Evolutionary conservation across 805 yeast species (phyloP).

Genomic region (Pichia nanzhaoensis): DNA sequence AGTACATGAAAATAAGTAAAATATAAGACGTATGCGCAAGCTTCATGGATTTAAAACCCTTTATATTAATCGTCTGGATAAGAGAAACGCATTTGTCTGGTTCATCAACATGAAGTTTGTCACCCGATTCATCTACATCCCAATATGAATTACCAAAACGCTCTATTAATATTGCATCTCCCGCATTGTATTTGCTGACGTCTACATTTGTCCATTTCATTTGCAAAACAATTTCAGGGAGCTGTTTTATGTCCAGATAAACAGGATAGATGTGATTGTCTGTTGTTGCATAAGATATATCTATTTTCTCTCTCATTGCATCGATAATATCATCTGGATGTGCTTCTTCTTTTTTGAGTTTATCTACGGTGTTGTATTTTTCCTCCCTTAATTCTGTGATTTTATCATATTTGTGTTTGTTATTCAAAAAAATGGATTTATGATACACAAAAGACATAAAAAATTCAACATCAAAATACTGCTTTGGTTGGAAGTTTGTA

Average conservation of each 20-base stretch:
- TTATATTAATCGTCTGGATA: constrained; percentile 11
- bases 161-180: constrained; percentile 51
- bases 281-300: constrained; percentile 27
- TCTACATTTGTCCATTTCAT: constrained; percentile 34
- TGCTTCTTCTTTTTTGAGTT: constrained; percentile 39
- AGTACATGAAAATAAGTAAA: not conserved
- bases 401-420: constrained; percentile 32
- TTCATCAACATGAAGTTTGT: constrained; percentile 11
- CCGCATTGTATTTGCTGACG: constrained; percentile 33
- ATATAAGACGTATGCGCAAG: too few species aligned
- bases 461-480: constrained; percentile 18
- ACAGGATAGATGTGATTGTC: constrained; percentile 36
- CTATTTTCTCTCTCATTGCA: constrained; percentile 47
- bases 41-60: constrained; percentile 1
- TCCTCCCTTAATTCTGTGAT: constrained; percentile 25
- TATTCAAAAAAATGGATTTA: constrained; percentile 35
- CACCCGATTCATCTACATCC: constrained; percentile 14
- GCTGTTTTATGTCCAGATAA: constrained; percentile 44
- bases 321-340: constrained; percentile 37
- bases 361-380: constrained; percentile 39
- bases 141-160: constrained; percentile 28
- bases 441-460: constrained; percentile 39
- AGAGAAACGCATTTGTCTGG: constrained; percentile 11
- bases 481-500: constrained; percentile 34
- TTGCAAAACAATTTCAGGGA: constrained; percentile 15